Evolutionary conservation across 2,329 filamentous ascomycete species (phyloP).

Genomic region (Hymenoscyphus albidus): DNA sequence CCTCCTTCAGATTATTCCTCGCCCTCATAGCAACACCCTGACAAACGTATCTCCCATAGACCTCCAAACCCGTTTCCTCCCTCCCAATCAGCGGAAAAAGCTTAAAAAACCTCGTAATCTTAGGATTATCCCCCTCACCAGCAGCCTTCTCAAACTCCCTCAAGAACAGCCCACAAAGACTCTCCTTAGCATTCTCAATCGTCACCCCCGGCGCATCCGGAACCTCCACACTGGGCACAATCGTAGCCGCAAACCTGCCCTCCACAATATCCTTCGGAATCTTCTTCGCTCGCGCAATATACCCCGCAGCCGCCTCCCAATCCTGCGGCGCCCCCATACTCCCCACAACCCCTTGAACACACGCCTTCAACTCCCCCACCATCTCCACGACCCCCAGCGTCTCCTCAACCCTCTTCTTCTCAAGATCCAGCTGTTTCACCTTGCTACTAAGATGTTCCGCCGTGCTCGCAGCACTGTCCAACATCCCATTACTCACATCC

Average conservation of each 20-base stretch:
- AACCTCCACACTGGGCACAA: constrained; percentile 93
- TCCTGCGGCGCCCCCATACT: constrained; percentile 98
- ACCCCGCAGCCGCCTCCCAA: constrained; percentile 94
- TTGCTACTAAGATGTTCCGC: constrained; percentile 81
- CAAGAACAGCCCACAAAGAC: constrained; percentile 83
- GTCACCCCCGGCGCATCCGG: constrained; percentile 87
- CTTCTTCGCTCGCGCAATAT: constrained; percentile 76
- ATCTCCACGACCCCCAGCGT: constrained; percentile 92
- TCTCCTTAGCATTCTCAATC: constrained; percentile 81
- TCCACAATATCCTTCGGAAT: constrained; percentile 77
- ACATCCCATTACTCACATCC: constrained; percentile 84
- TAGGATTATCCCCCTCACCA: constrained; percentile 77
- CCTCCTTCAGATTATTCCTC: constrained; percentile 72
- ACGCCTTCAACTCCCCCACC: constrained; percentile 94
- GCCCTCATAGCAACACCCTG: constrained; percentile 86
- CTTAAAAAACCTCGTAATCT: constrained; percentile 96
- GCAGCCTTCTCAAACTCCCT: constrained; percentile 94
- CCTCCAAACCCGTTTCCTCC: constrained; percentile 83
- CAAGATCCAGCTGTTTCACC: constrained; percentile 82
- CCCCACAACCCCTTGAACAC: constrained; percentile 87
- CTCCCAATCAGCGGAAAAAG: constrained; percentile 91
- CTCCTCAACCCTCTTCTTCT: constrained; percentile 86
- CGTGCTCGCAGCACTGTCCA: constrained; percentile 79
- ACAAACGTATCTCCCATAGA: constrained; percentile 94
- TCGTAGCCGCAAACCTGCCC: constrained; percentile 82